phyloP scores from a whole-genome alignment of 1,284 basidiomycete genomes.

The Gymnopus androsaceus region DNA sequence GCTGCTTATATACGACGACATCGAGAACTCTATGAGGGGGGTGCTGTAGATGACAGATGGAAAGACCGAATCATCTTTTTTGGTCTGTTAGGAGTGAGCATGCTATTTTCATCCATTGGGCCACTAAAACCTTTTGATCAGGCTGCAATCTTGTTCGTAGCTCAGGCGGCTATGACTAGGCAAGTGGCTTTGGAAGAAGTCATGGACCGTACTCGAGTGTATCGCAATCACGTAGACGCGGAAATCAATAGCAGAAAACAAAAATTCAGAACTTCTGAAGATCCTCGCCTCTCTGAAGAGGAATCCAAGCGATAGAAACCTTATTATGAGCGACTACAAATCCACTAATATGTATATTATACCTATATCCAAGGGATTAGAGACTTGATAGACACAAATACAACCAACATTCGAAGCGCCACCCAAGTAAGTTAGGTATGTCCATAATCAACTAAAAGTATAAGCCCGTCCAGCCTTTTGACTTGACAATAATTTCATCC shows the following conservation, averaged over 20 bases:
- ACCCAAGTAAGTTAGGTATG: neutral
- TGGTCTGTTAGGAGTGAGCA: slow-evolving; percentile 48
- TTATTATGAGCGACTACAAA: neutral
- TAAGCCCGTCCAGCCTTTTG: slow-evolving; percentile 54
- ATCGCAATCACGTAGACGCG: slow-evolving; percentile 4
- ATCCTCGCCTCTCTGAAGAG: slow-evolving; percentile 15
- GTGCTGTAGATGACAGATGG: slow-evolving; percentile 54
- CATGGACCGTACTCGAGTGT: slow-evolving; percentile 10
- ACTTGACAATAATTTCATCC: slow-evolving; percentile 45
- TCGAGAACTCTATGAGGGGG: slow-evolving; percentile 46
- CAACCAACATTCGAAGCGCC: neutral
- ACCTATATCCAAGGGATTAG: neutral
- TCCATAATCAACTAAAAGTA: slow-evolving; percentile 35
- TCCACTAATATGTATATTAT: neutral
- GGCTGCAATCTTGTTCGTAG: slow-evolving; percentile 13
- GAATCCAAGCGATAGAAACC: slow-evolving; percentile 1
- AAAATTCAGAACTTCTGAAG: slow-evolving; percentile 14
- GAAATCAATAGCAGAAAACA: neutral
- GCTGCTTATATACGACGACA: slow-evolving; percentile 43
- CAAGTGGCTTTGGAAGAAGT: slow-evolving; percentile 19
- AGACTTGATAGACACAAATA: neutral
- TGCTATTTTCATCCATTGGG: neutral
- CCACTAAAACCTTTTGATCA: neutral
- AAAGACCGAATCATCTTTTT: slow-evolving; percentile 57
- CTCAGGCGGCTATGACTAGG: slow-evolving; percentile 22